Base-by-base conservation (phyloP, 768 basidiomycete genomes). In the Lanmaoa rubissima region DNA sequence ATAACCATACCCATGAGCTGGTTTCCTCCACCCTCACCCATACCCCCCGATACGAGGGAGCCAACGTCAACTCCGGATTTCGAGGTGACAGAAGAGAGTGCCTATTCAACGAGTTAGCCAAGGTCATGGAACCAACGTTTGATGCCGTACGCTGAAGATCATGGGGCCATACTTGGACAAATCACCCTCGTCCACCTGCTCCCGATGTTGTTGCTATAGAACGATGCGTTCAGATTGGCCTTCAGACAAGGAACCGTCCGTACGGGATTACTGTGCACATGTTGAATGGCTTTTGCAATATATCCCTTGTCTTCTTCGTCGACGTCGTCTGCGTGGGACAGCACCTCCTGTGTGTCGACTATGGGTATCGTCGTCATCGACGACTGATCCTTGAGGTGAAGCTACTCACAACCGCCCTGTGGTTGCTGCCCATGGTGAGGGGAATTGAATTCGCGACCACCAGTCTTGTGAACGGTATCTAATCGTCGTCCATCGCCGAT, bases 1-100 rank as follows among this genome's bases (percentile, higher is more conserved):
- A 96, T 92, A 5, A 94, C 93, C 71, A 92, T 72, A 65, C 88
- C 88, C 72, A 96, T 85, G 57, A 95, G 75, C 70, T 94, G 70
- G 39, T 83, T 83, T 51, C 66, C 68, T 81, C 78, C 48, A 76
- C 78, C 45, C 78, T 74, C 28, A 76, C 79, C 8, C 80, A 72
- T 28, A 34, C 69, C 74, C 19, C 70, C 73, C 16, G 67, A 64
- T 17, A 59, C 19, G 41, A 68, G 62, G 16, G 68, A 64, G 32
- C 67, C 48, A 7, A 61, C 19, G 32, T 73, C 58, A 2, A 73
- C 38, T 17, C 86, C 82, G 4, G 61, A 59, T 13, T 55, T 55
- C 34, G 65, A 59, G 11, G 34, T 35, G 38, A 42, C 21, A 1
- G 62, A 51, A 42, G 65, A 48, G 34, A 68, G 49, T 26, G 62